A percentile compares a stretch with the other conserved stretches of the same genome.
Evolutionary conservation across 371 early-diverging fungal genomes (phyloP).

Genomic region (Scutellospora calospora): DNA sequence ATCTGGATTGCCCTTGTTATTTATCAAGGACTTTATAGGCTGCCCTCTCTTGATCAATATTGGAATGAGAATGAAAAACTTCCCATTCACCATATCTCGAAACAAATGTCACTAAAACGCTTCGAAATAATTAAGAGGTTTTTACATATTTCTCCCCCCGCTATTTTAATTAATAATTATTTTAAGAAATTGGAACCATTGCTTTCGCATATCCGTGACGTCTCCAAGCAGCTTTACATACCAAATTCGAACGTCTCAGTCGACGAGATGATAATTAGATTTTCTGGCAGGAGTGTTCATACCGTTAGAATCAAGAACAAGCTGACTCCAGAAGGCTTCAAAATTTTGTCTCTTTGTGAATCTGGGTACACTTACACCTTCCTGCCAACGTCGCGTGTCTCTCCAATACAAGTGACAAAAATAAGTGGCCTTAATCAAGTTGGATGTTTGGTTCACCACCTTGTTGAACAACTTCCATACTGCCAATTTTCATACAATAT

Average conservation of each 20-base stretch:
- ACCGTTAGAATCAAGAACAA: slow-evolving; percentile 37
- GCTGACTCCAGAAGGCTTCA: slow-evolving; percentile 45
- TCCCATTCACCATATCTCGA: slow-evolving; percentile 7
- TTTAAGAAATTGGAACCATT: slow-evolving; percentile 42
- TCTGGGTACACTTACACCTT: slow-evolving; percentile 48
- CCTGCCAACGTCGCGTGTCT: slow-evolving; percentile 39
- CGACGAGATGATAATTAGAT: slow-evolving; percentile 46
- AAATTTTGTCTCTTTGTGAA: slow-evolving; percentile 45
- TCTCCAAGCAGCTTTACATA: slow-evolving; percentile 41
- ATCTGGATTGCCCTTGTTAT: slow-evolving; percentile 20
- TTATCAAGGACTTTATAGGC: slow-evolving; percentile 21
- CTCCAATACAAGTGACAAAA: not conserved
- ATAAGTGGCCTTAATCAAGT: not conserved
- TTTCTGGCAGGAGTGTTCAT: slow-evolving; percentile 45
- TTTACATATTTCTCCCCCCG: not conserved
- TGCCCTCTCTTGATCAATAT: slow-evolving; percentile 22
- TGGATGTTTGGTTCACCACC: slow-evolving; percentile 8
- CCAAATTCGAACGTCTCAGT: slow-evolving; percentile 42
- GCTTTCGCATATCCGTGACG: not conserved
- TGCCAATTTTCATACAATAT: slow-evolving; percentile 16
- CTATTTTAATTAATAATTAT: not conserved
- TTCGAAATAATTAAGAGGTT: slow-evolving; percentile 5
- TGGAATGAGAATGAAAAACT: slow-evolving; percentile 1
- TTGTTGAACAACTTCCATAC: slow-evolving; percentile 40
- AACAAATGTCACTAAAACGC: not conserved